phyloP scores from a whole-genome alignment of 768 basidiomycete species.

The Rhodotorula graminis region DNA sequence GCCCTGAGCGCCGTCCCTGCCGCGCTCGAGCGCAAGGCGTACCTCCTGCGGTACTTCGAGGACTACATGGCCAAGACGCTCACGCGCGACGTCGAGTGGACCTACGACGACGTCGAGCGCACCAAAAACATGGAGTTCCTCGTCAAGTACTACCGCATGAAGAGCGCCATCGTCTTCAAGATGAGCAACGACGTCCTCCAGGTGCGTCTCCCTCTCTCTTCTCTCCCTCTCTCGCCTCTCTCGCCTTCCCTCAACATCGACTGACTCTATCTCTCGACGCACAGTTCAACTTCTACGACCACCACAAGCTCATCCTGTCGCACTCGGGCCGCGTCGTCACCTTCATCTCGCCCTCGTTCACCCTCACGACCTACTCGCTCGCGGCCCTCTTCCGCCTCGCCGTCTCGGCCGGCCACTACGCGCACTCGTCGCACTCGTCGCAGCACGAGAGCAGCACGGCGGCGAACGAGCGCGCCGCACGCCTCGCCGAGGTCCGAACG shows the following conservation, averaged over 20 bases:
- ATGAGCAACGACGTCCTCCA: constrained; percentile 93
- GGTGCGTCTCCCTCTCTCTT: constrained; percentile 52
- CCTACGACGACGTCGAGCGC: constrained; percentile 63
- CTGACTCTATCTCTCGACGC: too few species aligned
- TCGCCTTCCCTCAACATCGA: not conserved
- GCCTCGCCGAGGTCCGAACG: constrained; percentile 18
- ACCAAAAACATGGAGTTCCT: constrained; percentile 90
- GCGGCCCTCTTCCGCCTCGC: constrained; percentile 33
- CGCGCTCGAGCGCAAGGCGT: constrained; percentile 82
- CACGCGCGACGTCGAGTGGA: constrained; percentile 77
- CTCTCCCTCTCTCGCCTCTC: not conserved
- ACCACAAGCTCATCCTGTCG: constrained; percentile 87
- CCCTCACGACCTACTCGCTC: constrained; percentile 35
- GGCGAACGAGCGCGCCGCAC: not conserved
- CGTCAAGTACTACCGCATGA: constrained; percentile 91
- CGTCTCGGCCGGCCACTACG: constrained; percentile 16
- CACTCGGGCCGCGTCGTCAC: constrained; percentile 72
- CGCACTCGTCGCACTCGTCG: not conserved
- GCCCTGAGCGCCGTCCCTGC: not conserved
- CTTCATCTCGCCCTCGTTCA: constrained; percentile 58
- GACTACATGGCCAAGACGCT: constrained; percentile 87
- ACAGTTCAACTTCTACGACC: constrained; percentile 98
- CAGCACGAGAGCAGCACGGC: not conserved
- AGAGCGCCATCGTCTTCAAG: constrained; percentile 94
- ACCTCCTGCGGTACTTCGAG: constrained; percentile 88